phyloP scores from a whole-genome alignment of 331 rosid genomes.

The Quercus lobata region DNA sequence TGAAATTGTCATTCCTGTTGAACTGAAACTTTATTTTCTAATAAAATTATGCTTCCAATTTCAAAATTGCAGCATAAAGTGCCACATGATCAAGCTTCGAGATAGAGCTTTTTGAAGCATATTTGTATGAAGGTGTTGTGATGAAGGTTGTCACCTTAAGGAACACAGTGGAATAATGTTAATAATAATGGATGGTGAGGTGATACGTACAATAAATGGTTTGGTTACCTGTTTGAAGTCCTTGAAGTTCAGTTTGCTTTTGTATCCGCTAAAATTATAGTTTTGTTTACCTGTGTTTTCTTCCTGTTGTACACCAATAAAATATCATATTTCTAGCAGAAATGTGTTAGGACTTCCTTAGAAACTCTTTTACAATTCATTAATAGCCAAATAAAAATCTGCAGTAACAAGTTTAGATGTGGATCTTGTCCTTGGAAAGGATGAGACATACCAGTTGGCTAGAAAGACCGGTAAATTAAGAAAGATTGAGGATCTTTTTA shows the following conservation, averaged over 20 bases:
- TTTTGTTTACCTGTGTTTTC: background rate
- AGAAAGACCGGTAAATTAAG: no score
- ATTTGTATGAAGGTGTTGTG: background rate
- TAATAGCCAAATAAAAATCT: no score
- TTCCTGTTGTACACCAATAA: background rate
- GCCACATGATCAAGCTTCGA: background rate
- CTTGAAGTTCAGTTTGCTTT: background rate
- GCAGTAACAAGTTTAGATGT: no score
- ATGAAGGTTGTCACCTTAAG: background rate
- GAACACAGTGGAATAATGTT: background rate
- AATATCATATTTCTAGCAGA: no score
- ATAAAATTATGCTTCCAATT: background rate
- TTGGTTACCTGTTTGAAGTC: background rate
- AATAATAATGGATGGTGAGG: background rate
- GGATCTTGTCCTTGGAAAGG: no score
- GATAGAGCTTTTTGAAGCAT: background rate
- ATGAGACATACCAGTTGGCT: no score
- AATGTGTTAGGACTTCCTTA: no score
- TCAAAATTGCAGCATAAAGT: background rate
- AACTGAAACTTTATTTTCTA: background rate
- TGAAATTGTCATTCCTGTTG: background rate
- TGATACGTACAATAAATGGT: background rate
- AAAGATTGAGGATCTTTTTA: no score
- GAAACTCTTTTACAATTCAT: no score
- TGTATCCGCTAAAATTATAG: background rate